Conservation (phyloP, 352 stramenopile genomes). For the Globisporangium paroecandrum region DNA sequence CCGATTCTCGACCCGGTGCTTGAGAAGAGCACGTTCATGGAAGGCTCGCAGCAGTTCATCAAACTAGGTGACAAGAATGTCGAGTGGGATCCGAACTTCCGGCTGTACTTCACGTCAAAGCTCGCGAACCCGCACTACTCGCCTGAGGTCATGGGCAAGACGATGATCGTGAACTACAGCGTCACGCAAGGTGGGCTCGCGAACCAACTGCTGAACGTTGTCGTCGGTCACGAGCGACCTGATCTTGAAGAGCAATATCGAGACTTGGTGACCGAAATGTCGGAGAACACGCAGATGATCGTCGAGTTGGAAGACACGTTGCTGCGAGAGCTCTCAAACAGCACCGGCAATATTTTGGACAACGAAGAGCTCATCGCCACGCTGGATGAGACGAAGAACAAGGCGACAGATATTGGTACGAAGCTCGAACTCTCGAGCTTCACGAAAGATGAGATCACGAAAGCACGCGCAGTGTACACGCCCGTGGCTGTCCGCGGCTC, state of each 20-base stretch:
- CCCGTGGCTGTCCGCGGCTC: conserved; percentile 90
- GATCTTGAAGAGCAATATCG: conserved; percentile 93
- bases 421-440: conserved; percentile 92
- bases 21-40: conserved; percentile 92
- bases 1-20: conserved; percentile 93
- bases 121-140: conserved; percentile 93
- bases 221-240: conserved; percentile 90
- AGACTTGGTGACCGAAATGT: conserved; percentile 91
- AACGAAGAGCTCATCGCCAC: conserved; percentile 94
- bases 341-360: conserved; percentile 92
- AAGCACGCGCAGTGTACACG: conserved; percentile 87
- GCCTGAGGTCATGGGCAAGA: conserved; percentile 95
- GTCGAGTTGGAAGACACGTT: conserved; percentile 92
- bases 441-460: conserved; percentile 94
- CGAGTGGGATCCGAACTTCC: conserved; percentile 92
- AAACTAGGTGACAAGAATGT: conserved; percentile 93
- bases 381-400: conserved; percentile 94
- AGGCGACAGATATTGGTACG: conserved; percentile 91
- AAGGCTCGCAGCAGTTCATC: conserved; percentile 89
- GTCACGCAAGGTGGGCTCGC: conserved; percentile 91
- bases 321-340: conserved; percentile 87
- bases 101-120: conserved; percentile 94
- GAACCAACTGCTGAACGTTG: conserved; percentile 93
- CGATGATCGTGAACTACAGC: conserved; percentile 96
- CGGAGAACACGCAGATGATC: conserved; percentile 90